These are phyloP conservation scores for Tillandsia leiboldiana DNA, from an alignment of 176 grass and related monocot genomes.

Conservation along the genomic window DNA sequence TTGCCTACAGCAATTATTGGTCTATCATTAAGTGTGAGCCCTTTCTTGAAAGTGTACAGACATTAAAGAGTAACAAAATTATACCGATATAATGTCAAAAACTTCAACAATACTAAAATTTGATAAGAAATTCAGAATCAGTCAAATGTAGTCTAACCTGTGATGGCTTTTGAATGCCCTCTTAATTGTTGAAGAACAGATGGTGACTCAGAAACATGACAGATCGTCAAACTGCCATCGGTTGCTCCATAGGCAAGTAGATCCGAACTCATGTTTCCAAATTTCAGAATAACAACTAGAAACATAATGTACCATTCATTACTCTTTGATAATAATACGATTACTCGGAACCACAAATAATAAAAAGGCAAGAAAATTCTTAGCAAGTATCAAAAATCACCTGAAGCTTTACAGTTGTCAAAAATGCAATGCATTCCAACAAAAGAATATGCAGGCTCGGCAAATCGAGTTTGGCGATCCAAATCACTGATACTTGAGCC, in stretches of 20 bases:
- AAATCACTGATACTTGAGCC: slow-evolving; percentile 53
- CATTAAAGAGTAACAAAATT: not conserved
- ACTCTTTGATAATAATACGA: slow-evolving; percentile 6
- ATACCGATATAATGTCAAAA: not conserved
- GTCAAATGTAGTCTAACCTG: slow-evolving; percentile 48
- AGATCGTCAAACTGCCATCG: slow-evolving; percentile 80
- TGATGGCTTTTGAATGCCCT: slow-evolving; percentile 94
- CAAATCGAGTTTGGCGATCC: slow-evolving; percentile 53
- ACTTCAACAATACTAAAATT: slow-evolving; percentile 9
- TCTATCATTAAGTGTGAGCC: too few species aligned
- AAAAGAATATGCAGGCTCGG: slow-evolving; percentile 80
- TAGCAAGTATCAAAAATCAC: slow-evolving; percentile 22
- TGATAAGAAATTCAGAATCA: not conserved
- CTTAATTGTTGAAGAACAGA: slow-evolving; percentile 63
- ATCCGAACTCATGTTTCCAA: slow-evolving; percentile 78
- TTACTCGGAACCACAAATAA: not conserved
- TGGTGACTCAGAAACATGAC: slow-evolving; percentile 81
- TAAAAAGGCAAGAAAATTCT: not conserved
- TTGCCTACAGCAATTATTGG: too few species aligned
- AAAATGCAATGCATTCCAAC: slow-evolving; percentile 99
- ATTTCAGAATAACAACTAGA: slow-evolving; percentile 84
- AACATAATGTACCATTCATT: slow-evolving; percentile 13
- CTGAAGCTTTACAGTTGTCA: slow-evolving; percentile 89
- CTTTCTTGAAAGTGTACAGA: not conserved
- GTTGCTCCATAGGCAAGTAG: slow-evolving; percentile 86